phyloP scores from a whole-genome alignment of 805 yeast species.

The Cyberlindnera meyerae region DNA sequence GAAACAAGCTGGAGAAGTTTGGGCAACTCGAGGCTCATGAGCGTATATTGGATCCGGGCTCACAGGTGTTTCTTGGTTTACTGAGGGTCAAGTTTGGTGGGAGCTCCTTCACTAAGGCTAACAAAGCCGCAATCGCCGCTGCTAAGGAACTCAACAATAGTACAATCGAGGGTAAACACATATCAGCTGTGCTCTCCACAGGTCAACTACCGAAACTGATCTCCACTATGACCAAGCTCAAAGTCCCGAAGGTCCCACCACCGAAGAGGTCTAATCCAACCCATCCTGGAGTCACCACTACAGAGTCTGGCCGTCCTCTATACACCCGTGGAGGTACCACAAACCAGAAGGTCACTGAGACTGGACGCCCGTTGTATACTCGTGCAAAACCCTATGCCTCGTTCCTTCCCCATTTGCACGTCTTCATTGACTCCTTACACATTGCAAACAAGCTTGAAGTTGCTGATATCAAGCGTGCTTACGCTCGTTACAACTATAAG shows the following conservation, averaged over 20 bases:
- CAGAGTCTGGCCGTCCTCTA: too few species aligned
- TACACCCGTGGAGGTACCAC: background rate
- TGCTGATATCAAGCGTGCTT: constrained; percentile 1
- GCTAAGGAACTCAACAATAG: constrained; percentile 36
- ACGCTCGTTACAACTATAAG: background rate
- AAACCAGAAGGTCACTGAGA: too few species aligned
- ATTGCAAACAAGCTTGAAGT: background rate
- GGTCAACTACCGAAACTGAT: constrained; percentile 26
- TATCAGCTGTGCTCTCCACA: constrained; percentile 51
- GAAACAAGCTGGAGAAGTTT: constrained; percentile 45
- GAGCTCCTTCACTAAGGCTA: constrained; percentile 10
- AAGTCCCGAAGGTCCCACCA: constrained; percentile 10
- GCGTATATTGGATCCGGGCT: constrained; percentile 60
- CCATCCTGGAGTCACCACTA: too few species aligned
- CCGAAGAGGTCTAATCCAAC: constrained; percentile 25
- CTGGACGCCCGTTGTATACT: background rate
- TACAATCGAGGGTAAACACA: constrained; percentile 46
- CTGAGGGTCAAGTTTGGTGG: constrained; percentile 53
- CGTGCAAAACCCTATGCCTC: too few species aligned
- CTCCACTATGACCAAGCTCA: background rate
- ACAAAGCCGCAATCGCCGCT: constrained; percentile 42
- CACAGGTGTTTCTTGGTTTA: constrained; percentile 77
- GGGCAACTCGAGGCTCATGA: constrained; percentile 61
- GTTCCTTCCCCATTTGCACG: background rate
- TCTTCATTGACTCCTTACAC: background rate